Percentiles rank a stretch among this genome's conserved stretches.
Conservation (phyloP, 129 eudicot species). For the Chrysanthemum makinoi region DNA sequence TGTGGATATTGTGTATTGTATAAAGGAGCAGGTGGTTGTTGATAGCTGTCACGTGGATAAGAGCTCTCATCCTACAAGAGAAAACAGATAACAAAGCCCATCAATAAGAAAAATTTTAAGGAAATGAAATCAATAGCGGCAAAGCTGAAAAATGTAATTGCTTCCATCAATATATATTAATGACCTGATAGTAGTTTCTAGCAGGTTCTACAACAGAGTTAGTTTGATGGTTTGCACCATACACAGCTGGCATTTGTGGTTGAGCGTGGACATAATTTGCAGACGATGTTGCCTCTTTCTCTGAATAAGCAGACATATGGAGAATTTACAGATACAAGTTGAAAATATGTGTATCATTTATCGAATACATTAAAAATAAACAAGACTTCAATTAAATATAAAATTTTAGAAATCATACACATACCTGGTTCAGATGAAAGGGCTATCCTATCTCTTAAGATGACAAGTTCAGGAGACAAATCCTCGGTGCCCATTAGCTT, state of each 20-base stretch:
- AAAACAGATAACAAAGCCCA: neutral
- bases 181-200: constrained; percentile 65
- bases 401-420: neutral
- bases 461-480: constrained; percentile 75
- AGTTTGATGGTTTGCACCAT: constrained; percentile 41
- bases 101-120: neutral
- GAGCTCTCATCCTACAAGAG: neutral
- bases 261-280: constrained; percentile 36
- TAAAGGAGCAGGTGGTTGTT: constrained; percentile 49
- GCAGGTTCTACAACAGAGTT: constrained; percentile 50
- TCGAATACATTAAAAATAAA: neutral
- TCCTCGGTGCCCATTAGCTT: constrained; percentile 81
- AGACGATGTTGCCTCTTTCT: constrained; percentile 44
- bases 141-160: too few species aligned
- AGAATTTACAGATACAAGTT: neutral
- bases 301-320: constrained; percentile 27
- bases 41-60: constrained; percentile 45
- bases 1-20: constrained; percentile 48
- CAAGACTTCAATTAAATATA: neutral
- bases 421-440: constrained; percentile 69
- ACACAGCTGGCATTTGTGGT: constrained; percentile 36
- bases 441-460: constrained; percentile 77
- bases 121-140: too few species aligned
- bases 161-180: neutral
- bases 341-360: neutral